Conservation (phyloP, 1,139 yeast species). For the Lodderomyces orthopsilosis region DNA sequence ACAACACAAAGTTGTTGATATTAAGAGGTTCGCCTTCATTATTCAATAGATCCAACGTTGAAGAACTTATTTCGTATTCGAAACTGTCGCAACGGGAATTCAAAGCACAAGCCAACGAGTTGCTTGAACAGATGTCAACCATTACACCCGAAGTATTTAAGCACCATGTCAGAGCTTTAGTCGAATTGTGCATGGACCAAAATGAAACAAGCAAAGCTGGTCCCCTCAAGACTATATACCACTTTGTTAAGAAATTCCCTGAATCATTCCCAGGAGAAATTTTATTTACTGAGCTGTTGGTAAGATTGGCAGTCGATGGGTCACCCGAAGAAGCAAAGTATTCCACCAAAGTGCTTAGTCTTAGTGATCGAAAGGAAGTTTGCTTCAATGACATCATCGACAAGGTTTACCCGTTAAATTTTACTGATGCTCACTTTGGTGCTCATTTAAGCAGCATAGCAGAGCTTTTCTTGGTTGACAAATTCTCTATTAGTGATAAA, state of each 20-base stretch:
- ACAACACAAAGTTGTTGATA: conserved; percentile 53
- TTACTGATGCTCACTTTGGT: conserved; percentile 35
- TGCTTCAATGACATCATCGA: conserved; percentile 37
- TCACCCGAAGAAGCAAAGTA: conserved; percentile 64
- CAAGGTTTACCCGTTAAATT: conserved; percentile 51
- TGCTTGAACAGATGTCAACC: conserved; percentile 60
- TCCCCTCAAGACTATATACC: conserved; percentile 55
- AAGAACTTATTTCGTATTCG: conserved; percentile 49
- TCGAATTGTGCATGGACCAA: conserved; percentile 33
- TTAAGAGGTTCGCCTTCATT: conserved; percentile 61
- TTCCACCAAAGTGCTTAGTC: conserved; percentile 57
- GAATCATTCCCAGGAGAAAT: conserved; percentile 35
- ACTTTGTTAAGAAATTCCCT: conserved; percentile 52
- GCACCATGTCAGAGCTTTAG: conserved; percentile 54
- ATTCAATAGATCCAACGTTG: conserved; percentile 65
- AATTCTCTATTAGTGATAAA: conserved; percentile 50
- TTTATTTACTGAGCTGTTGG: conserved; percentile 39
- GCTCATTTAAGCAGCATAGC: conserved; percentile 62
- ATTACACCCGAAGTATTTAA: conserved; percentile 65
- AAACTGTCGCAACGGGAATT: conserved; percentile 32
- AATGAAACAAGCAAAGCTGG: conserved; percentile 1
- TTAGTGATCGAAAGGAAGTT: conserved; percentile 42
- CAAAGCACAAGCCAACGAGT: conserved; percentile 42
- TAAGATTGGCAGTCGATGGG: conserved; percentile 50
- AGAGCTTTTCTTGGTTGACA: conserved; percentile 56